phyloP scores from a whole-genome alignment of 2,329 filamentous ascomycete species.

The Septoria petroselini region DNA sequence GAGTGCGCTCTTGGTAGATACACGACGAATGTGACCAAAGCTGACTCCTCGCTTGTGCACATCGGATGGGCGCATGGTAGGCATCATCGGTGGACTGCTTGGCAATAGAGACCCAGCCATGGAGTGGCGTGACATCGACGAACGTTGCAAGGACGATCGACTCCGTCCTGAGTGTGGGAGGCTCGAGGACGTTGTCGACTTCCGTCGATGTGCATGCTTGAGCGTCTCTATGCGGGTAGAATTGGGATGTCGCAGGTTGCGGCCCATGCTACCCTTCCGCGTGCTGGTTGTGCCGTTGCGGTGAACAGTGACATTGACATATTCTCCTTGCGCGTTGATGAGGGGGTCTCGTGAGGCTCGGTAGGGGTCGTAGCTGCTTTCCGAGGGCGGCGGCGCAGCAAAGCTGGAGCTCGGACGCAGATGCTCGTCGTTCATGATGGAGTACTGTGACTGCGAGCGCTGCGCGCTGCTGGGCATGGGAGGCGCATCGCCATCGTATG shows the following conservation, averaged over 20 bases:
- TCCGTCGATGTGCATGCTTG: slow-evolving; percentile 30
- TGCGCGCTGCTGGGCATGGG: slow-evolving; percentile 41
- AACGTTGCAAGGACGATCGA: slow-evolving; percentile 36
- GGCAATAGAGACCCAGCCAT: slow-evolving; percentile 48
- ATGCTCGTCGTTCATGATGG: slow-evolving; percentile 55
- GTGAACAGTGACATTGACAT: slow-evolving; percentile 68
- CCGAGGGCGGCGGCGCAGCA: slow-evolving; percentile 50
- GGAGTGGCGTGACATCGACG: slow-evolving; percentile 41
- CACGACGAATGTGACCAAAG: slow-evolving; percentile 56
- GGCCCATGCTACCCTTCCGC: slow-evolving; percentile 37
- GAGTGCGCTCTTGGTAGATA: slow-evolving; percentile 43
- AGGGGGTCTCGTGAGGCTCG: slow-evolving; percentile 62
- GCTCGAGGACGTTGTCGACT: slow-evolving; percentile 34
- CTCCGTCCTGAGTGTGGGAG: slow-evolving; percentile 34
- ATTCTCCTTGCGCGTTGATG: slow-evolving; percentile 51
- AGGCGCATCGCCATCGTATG: slow-evolving; percentile 35
- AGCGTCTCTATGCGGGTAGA: slow-evolving; percentile 43
- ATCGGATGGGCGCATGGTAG: slow-evolving; percentile 49
- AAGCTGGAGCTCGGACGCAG: slow-evolving; percentile 49
- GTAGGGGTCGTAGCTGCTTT: slow-evolving; percentile 79
- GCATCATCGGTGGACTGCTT: slow-evolving; percentile 48
- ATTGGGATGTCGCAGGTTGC: slow-evolving; percentile 43
- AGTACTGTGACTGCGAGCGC: slow-evolving; percentile 55
- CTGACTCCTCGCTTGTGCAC: slow-evolving; percentile 60
- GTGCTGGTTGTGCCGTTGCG: slow-evolving; percentile 45